phyloP scores from a whole-genome alignment of 257 asterid species.

The Plantago elongata region DNA sequence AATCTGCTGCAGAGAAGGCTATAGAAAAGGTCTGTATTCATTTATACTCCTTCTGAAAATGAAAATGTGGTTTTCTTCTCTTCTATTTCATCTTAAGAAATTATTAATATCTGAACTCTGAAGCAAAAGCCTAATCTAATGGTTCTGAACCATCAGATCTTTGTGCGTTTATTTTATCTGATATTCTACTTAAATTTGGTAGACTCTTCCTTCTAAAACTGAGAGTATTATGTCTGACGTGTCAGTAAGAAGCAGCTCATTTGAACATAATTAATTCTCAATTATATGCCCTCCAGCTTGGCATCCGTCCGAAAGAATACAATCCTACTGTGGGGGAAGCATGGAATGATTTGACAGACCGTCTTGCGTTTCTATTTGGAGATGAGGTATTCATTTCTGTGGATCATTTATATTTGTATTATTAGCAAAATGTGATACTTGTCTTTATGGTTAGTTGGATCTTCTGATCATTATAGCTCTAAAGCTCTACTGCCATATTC shows the following conservation, averaged over 20 bases:
- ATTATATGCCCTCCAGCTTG: constrained; percentile 49
- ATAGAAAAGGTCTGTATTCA: constrained; percentile 54
- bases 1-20: constrained; percentile 91
- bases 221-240: neutral
- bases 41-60: neutral
- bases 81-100: neutral
- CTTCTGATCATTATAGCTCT: neutral
- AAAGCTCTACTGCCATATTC: neutral
- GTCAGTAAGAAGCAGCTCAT: neutral
- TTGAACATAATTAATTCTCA: constrained; percentile 1
- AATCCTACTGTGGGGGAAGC: constrained; percentile 68
- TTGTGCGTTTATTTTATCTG: neutral
- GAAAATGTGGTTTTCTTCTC: neutral
- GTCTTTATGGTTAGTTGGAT: constrained; percentile 5
- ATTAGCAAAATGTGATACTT: constrained; percentile 11
- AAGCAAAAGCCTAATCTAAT: neutral
- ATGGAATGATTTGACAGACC: constrained; percentile 60
- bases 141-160: neutral
- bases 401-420: constrained; percentile 8
- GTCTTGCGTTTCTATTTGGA: constrained; percentile 60
- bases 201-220: neutral
- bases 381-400: constrained; percentile 54
- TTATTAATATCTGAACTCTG: neutral
- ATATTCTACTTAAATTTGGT: neutral
- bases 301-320: constrained; percentile 55